Base-by-base conservation (phyloP, 371 early-diverging fungal species). In the Saksenaea vasiformis region DNA sequence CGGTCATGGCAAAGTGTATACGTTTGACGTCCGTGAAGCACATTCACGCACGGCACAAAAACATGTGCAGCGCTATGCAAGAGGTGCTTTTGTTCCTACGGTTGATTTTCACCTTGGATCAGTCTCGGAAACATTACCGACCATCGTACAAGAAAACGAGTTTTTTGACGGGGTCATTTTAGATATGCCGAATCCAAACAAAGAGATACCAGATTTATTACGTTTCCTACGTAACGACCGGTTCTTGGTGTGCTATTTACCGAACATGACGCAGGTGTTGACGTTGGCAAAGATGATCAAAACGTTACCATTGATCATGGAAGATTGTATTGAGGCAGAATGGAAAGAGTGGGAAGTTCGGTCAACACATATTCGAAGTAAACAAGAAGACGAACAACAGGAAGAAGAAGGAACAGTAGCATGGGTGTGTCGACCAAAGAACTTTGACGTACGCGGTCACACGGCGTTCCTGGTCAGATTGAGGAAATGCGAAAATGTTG, bases 241-340 rank as follows among this genome's bases (percentile, higher is more conserved):
- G 3, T 87, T 82, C 55, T 68, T 84, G 54, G 85, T 90, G 4
- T 86, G 90, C 54, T 92, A 91, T 66, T 69, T 92, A 55, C 91
- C 91, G 24, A 91, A 86, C 62, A 90, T 92, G 85, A 89, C 92
- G 1, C 92, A 92, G 63, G 86, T 90, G 14, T 64, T 91, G 35
- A 77, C 85, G 1, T 61, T 90, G 43, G 78, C 83, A 1, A 73
- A 81, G n/a, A 56, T 70, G 43, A 75, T 85, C 36, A 70, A 74
- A 26, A 68, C 76, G 28, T 68, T 79, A 60, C 85, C 83, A 0
- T 58, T 90, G 28, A 72, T 79, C 1, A 74, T 90, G 56, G 91
- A 89, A 24, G 74, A 74, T 5, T 79, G 88, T 44, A 60, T 90
- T 5, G 92, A 92, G 39, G 80, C 88, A 0, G 84, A 80, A 17